These are phyloP conservation scores for Leptographium lundbergii DNA, from an alignment of 2,329 filamentous ascomycete genomes.

Conservation along the genomic window DNA sequence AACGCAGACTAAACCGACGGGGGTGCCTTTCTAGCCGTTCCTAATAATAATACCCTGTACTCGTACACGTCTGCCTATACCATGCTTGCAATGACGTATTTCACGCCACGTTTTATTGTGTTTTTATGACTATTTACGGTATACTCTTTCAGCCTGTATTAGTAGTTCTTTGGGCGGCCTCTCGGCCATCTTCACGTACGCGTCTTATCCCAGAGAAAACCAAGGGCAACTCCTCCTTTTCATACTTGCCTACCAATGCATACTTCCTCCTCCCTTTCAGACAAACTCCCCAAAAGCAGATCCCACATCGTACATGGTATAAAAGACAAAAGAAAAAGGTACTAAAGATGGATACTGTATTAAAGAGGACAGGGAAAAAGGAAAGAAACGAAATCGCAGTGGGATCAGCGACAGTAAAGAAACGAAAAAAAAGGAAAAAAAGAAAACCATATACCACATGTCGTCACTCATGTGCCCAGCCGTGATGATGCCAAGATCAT, in stretches of 20 bases:
- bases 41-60: no score
- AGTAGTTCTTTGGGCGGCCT: no score
- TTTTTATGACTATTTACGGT: no score
- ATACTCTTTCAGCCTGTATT: no score
- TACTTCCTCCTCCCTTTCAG: neutral
- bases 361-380: neutral
- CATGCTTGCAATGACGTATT: no score
- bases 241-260: neutral
- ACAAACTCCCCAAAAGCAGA: neutral
- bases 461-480: neutral
- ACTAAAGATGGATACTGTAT: neutral
- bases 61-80: no score
- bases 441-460: neutral
- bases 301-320: neutral
- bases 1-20: no score
- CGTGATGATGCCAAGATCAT: neutral
- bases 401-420: neutral
- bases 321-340: neutral
- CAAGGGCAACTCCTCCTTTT: neutral
- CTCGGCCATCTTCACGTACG: no score
- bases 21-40: no score
- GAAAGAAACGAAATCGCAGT: neutral
- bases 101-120: no score
- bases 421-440: neutral
- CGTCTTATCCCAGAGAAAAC: neutral